A percentile compares a stretch with the other conserved stretches of the same genome.
Conservation (phyloP, 2,329 filamentous ascomycete species). For the Curvularia eragrostidis region DNA sequence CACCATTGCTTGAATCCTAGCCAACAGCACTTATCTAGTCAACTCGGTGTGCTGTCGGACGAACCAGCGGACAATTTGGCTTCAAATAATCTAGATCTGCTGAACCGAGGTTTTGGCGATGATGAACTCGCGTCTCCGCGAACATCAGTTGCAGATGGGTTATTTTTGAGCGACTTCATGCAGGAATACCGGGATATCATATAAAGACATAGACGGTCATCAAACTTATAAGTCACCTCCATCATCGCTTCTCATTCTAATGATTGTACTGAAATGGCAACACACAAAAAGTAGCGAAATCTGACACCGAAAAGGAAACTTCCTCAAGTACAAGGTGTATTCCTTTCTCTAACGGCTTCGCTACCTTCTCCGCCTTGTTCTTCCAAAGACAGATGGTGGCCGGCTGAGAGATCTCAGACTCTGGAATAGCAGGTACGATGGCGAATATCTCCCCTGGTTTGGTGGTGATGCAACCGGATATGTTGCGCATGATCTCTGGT, state of each 20-base stretch:
- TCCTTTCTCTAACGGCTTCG: background rate
- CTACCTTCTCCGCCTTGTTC: slow-evolving; percentile 4
- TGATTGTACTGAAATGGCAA: background rate
- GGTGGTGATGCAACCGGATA: slow-evolving; percentile 4
- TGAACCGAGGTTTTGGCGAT: background rate
- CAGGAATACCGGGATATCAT: slow-evolving; percentile 6
- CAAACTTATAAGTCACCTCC: slow-evolving; percentile 1
- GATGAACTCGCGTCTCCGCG: background rate
- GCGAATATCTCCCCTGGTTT: slow-evolving; percentile 3
- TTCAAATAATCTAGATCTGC: background rate
- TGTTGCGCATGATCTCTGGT: slow-evolving; percentile 3
- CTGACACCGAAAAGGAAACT: background rate
- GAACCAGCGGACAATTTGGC: background rate
- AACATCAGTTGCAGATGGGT: background rate
- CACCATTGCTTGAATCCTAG: background rate
- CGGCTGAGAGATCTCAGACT: background rate
- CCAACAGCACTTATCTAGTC: slow-evolving; percentile 1
- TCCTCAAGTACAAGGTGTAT: slow-evolving; percentile 5
- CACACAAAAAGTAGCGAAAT: slow-evolving; percentile 2
- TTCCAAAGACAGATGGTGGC: slow-evolving; percentile 5
- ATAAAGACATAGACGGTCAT: background rate
- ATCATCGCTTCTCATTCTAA: background rate
- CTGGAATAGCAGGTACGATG: slow-evolving; percentile 1
- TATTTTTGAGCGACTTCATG: slow-evolving; percentile 8
- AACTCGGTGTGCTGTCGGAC: background rate